Evolutionary conservation across 2,329 filamentous ascomycete genomes (phyloP).

Genomic region (Aspergillus tamarii): DNA sequence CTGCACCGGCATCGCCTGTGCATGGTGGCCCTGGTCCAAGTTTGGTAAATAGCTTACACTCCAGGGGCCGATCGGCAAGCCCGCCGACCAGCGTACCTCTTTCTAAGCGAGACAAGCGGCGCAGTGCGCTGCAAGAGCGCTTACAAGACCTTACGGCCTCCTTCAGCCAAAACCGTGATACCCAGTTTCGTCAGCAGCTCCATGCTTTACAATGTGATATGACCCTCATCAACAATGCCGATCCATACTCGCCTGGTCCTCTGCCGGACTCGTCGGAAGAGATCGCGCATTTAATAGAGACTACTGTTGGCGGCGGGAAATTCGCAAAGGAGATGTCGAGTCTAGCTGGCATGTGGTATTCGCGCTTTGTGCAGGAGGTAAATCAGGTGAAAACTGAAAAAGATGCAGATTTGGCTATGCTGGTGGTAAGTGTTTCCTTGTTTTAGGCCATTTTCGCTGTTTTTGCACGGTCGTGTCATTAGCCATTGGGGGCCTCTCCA

Average conservation of each 20-base stretch:
- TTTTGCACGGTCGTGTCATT: neutral
- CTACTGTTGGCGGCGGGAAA: slow-evolving; percentile 59
- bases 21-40: slow-evolving; percentile 22
- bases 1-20: slow-evolving; percentile 38
- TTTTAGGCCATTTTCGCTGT: neutral
- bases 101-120: slow-evolving; percentile 89
- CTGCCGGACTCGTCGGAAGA: slow-evolving; percentile 68
- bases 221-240: slow-evolving; percentile 79
- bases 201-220: slow-evolving; percentile 92
- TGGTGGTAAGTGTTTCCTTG: slow-evolving; percentile 66
- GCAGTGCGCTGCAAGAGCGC: slow-evolving; percentile 78
- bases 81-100: slow-evolving; percentile 44
- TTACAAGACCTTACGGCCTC: slow-evolving; percentile 74
- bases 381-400: slow-evolving; percentile 86
- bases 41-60: slow-evolving; percentile 27
- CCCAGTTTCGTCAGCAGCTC: slow-evolving; percentile 84
- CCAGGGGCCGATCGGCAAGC: slow-evolving; percentile 34
- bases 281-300: slow-evolving; percentile 65
- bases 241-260: slow-evolving; percentile 74
- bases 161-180: slow-evolving; percentile 79
- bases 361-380: slow-evolving; percentile 81
- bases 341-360: slow-evolving; percentile 76
- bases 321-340: slow-evolving; percentile 70
- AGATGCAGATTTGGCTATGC: slow-evolving; percentile 78
- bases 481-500: neutral